These are phyloP conservation scores for Tephrocybe sp. DNA, from an alignment of 768 basidiomycete genomes.

Conservation along the genomic window DNA sequence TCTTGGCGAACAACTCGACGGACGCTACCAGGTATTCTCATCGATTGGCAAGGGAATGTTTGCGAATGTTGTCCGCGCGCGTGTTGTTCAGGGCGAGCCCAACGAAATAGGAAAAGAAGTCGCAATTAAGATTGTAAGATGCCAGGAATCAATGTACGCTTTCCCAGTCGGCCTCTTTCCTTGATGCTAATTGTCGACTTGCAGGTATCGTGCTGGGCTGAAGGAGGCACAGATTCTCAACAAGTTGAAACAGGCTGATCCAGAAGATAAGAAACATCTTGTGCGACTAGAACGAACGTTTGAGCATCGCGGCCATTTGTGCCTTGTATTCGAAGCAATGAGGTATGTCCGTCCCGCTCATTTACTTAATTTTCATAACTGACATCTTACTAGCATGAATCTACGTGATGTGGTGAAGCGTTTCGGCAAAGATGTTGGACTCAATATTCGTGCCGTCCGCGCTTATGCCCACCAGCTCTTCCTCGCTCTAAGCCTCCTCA, in stretches of 20 bases:
- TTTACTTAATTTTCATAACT: slow-evolving; percentile 3
- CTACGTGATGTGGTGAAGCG: slow-evolving; percentile 96
- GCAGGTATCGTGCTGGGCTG: slow-evolving; percentile 90
- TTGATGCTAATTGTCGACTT: background rate
- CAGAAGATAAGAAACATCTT: slow-evolving; percentile 95
- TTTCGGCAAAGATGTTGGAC: slow-evolving; percentile 96
- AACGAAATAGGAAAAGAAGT: slow-evolving; percentile 68
- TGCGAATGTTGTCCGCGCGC: slow-evolving; percentile 91
- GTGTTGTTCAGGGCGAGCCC: slow-evolving; percentile 67
- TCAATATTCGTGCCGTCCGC: slow-evolving; percentile 95
- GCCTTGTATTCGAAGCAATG: slow-evolving; percentile 92
- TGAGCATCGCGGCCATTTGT: slow-evolving; percentile 96
- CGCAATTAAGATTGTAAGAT: slow-evolving; percentile 95
- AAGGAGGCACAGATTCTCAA: slow-evolving; percentile 91
- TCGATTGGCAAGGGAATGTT: slow-evolving; percentile 99
- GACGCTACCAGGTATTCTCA: slow-evolving; percentile 91
- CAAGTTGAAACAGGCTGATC: slow-evolving; percentile 86
- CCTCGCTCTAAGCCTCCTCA: slow-evolving; percentile 78
- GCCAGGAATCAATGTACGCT: slow-evolving; percentile 90
- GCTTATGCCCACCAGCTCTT: slow-evolving; percentile 99
- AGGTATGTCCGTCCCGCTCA: slow-evolving; percentile 61
- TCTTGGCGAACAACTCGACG: slow-evolving; percentile 91
- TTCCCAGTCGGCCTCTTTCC: slow-evolving; percentile 5
- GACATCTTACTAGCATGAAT: slow-evolving; percentile 73
- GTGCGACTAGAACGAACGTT: slow-evolving; percentile 93